Conservation (phyloP, 106 monocot genomes). For the Triglochin maritima region DNA sequence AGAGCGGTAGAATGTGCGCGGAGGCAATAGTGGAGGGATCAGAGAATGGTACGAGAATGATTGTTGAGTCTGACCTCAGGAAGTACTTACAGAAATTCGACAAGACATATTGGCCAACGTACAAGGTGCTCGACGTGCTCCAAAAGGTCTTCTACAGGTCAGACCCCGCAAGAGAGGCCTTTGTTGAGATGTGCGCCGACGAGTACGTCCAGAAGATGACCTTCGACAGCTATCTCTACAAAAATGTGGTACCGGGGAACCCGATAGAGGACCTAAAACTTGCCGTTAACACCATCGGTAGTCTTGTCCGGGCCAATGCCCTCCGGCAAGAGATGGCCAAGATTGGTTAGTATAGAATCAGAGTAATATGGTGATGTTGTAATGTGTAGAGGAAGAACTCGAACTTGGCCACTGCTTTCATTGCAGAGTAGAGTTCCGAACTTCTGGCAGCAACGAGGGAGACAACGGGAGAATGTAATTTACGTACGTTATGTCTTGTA, state of each 20-base stretch:
- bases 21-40: slow-evolving; percentile 20
- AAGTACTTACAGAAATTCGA: slow-evolving; percentile 75
- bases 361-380: no score
- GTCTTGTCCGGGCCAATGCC: slow-evolving; percentile 79
- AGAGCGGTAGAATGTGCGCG: slow-evolving; percentile 86
- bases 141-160: slow-evolving; percentile 99
- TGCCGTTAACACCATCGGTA: slow-evolving; percentile 79
- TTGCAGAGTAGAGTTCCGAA: no score
- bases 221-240: slow-evolving; percentile 96
- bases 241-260: slow-evolving; percentile 77
- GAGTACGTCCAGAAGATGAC: slow-evolving; percentile 99
- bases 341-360: slow-evolving; percentile 2
- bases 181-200: slow-evolving; percentile 32
- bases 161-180: slow-evolving; percentile 37
- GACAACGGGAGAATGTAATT: no score
- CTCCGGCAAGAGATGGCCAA: slow-evolving; percentile 75
- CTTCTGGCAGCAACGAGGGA: no score
- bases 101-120: slow-evolving; percentile 83
- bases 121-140: slow-evolving; percentile 93
- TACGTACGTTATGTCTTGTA: no score
- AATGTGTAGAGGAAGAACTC: no score
- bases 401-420: no score
- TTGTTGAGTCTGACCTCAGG: slow-evolving; percentile 72
- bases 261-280: slow-evolving; percentile 86
- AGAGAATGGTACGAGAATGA: slow-evolving; percentile 35